These are phyloP conservation scores for Trichophyton verrucosum DNA, from an alignment of 2,329 filamentous ascomycete species.

Conservation along the genomic window DNA sequence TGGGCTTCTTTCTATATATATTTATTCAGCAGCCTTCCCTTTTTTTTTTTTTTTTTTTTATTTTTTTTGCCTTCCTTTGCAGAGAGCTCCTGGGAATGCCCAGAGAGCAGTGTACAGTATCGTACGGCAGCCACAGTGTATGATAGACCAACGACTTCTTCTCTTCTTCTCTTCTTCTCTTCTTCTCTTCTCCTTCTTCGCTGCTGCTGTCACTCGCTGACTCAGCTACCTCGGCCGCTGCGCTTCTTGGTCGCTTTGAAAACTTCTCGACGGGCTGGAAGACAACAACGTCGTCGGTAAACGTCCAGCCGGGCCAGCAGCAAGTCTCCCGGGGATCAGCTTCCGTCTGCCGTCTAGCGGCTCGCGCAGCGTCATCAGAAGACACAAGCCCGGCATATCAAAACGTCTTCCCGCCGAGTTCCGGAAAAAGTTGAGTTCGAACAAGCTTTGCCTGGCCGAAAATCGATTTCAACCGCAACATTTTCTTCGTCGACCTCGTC, in stretches of 20 bases:
- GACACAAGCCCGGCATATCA: background rate
- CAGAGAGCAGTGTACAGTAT: background rate
- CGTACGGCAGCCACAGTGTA: background rate
- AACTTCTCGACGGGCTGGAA: background rate
- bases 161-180: background rate
- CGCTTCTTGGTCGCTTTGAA: background rate
- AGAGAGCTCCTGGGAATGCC: background rate
- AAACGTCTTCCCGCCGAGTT: background rate
- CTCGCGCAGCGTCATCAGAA: no score
- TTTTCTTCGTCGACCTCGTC: background rate
- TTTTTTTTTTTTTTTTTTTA: no score
- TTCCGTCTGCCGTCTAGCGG: no score
- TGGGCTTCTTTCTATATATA: background rate
- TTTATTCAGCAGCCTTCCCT: background rate
- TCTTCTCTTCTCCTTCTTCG: background rate
- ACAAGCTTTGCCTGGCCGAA: background rate
- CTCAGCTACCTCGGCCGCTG: background rate
- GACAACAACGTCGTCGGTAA: background rate
- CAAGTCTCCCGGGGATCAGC: background rate
- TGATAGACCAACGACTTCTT: conserved; percentile 3
- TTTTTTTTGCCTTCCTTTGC: background rate
- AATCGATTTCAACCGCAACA: background rate
- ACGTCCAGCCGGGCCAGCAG: background rate
- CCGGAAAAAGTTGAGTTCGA: background rate
- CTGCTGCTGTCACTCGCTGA: background rate